A percentile compares a stretch with the other conserved stretches of the same genome.
Conservation (phyloP, 495 filamentous ascomycete species). For the Darksidea phi region DNA sequence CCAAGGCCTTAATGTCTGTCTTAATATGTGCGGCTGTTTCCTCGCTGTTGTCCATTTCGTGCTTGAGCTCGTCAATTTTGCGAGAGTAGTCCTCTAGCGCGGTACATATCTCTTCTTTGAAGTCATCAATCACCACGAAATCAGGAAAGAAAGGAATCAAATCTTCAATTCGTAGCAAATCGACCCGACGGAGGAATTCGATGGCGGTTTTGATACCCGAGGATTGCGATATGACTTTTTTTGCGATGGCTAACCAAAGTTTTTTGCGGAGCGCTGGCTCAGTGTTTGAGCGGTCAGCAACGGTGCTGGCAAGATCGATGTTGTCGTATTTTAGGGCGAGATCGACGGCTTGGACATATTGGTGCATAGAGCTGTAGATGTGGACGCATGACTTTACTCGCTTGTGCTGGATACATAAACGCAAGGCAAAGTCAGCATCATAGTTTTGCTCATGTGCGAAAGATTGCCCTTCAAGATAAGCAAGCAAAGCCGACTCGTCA, state of each 20-base stretch:
- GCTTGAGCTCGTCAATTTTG: constrained; percentile 82
- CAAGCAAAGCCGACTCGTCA: constrained; percentile 79
- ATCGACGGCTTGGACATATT: constrained; percentile 88
- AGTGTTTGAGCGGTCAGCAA: constrained; percentile 86
- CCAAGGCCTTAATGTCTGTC: constrained; percentile 76
- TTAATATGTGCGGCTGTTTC: constrained; percentile 86
- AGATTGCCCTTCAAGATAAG: constrained; percentile 80
- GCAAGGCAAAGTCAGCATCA: constrained; percentile 95
- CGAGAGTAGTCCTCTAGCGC: constrained; percentile 89
- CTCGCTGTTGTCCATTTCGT: constrained; percentile 92
- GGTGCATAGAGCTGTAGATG: constrained; percentile 93
- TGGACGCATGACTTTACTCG: constrained; percentile 91
- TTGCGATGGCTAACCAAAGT: constrained; percentile 89
- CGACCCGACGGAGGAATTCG: constrained; percentile 87
- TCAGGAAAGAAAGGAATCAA: constrained; percentile 98
- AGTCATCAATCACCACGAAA: constrained; percentile 98
- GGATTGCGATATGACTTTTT: constrained; percentile 81
- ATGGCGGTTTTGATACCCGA: constrained; percentile 92
- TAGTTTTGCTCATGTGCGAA: constrained; percentile 62
- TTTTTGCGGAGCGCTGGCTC: constrained; percentile 78
- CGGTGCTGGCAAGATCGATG: constrained; percentile 80
- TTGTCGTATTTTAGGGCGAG: constrained; percentile 85
- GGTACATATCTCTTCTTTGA: constrained; percentile 95
- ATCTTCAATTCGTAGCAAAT: constrained; percentile 90
- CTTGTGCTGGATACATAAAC: constrained; percentile 89